A percentile compares a stretch with the other conserved stretches of the same genome.
These are phyloP conservation scores for Penicillium bialowiezense DNA, from an alignment of 495 filamentous ascomycete genomes.

Conservation along the genomic window DNA sequence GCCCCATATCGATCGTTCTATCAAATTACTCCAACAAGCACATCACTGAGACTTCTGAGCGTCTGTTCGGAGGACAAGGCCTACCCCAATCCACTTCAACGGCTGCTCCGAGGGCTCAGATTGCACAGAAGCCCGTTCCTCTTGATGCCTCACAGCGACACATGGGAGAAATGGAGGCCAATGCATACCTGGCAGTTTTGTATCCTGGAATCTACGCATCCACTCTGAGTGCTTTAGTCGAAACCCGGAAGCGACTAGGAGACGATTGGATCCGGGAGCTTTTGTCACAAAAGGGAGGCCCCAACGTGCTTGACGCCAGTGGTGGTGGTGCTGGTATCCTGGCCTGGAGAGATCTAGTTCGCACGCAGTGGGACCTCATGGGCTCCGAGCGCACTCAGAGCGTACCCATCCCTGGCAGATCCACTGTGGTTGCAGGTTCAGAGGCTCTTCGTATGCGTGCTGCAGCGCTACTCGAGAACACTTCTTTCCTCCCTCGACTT, in stretches of 20 bases:
- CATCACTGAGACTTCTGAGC: conserved; percentile 63
- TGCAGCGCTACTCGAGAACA: conserved; percentile 76
- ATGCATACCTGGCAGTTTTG: conserved; percentile 73
- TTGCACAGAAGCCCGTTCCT: conserved; percentile 64
- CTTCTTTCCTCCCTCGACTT: conserved; percentile 85
- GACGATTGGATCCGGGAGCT: conserved; percentile 71
- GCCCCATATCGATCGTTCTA: conserved; percentile 65
- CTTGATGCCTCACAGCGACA: conserved; percentile 65
- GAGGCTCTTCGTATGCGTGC: conserved; percentile 70
- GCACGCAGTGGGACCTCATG: conserved; percentile 73
- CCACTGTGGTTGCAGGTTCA: conserved; percentile 62
- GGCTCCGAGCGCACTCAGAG: conserved; percentile 41
- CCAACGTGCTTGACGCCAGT: conserved; percentile 81
- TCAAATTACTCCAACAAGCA: conserved; percentile 68
- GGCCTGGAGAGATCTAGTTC: conserved; percentile 80
- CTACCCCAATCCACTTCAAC: conserved; percentile 72
- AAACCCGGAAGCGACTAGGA: conserved; percentile 82
- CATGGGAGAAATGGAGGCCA: conserved; percentile 86
- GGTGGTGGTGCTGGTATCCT: conserved; percentile 78
- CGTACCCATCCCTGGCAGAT: conserved; percentile 49
- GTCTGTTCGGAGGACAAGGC: conserved; percentile 67
- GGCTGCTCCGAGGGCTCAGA: conserved; percentile 42
- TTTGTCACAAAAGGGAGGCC: conserved; percentile 63
- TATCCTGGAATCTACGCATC: conserved; percentile 81
- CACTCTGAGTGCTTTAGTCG: conserved; percentile 68